Base-by-base conservation (phyloP, 2,329 filamentous ascomycete genomes). In the Albifimbria verrucaria region DNA sequence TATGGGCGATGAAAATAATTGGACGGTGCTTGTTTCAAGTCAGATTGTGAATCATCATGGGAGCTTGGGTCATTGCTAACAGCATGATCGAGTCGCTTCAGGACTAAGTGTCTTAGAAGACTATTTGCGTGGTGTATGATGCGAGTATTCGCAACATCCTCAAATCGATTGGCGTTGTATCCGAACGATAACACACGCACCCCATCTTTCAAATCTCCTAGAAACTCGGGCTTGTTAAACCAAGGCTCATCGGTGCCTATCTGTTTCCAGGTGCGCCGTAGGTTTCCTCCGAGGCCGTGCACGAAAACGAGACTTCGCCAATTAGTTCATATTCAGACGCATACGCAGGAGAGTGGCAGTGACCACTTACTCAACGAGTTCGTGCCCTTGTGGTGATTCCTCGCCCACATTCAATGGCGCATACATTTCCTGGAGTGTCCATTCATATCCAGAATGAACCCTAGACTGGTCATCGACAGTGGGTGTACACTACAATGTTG, bases 51-150 rank as follows among this genome's bases (percentile, higher is more conserved):
- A n/a, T n/a, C n/a, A n/a, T n/a, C n/a, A n/a, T n/a, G n/a, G n/a
- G n/a, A n/a, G n/a, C n/a, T n/a, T n/a, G n/a, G n/a, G n/a, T n/a
- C n/a, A n/a, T n/a, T n/a, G n/a, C n/a, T n/a, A n/a, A 60, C 58
- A 21, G 57, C 53, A 15, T 58, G 36, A 26, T 60, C 58, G 15
- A 60, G 50, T 28, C 58, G 50, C 50, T 59, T 59, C 1, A 60
- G 36, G n/a, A 58, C 57, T 41, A 60, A 52, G 45, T 60, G 57
- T 36, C 55, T 50, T 7, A 60, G 53, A 39, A 60, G 49, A 28
- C 52, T 54, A 20, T 60, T 60, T 44, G 58, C 58, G 24, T 60
- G 58, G 36, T 60, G 57, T 21, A 60, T 60, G 24, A 60, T 60
- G 48, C 58, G 56, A 11, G 58, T 59, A 17, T 60, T 59, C 24